Base-by-base conservation (phyloP, 768 basidiomycete species). In the Coprinellus aureogranulatus region DNA sequence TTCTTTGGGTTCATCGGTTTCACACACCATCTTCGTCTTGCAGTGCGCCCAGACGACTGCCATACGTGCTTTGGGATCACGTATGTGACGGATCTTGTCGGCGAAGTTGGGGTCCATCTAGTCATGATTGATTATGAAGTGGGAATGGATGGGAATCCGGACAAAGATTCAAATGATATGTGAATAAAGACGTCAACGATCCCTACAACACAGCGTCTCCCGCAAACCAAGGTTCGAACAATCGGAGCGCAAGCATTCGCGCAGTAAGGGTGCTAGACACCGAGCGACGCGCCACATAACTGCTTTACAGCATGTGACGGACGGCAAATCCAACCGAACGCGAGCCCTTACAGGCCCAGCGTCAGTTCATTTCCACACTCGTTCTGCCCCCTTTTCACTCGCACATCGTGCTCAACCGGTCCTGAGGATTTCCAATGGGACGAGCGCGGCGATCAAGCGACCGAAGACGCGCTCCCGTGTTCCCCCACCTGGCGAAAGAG, bases 331-430 rank as follows among this genome's bases (percentile, higher is more conserved):
- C 82, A 79, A 77, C 74, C 75, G 68, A 70, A 72, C 57, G 63
- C 70, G 62, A 65, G 66, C 45, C 68, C 65, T 70, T 59, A 72
- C 67, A 65, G 70, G 66, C 52, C 63, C 66, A 61, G 65, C 68
- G 70, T 72, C 67, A 69, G 67, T 75, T 80, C 83, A 82, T 74
- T 73, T 86, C 85, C 85, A 85, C 90, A 88, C 89, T 90, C 91
- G 90, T 90, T 92, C 91, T 85, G 90, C 90, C 89, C 90, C 91
- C 92, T 87, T 93, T 93, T 93, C 91, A 93, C 91, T 91, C 89
- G 80, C 86, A 76, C 88, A 83, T 79, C 86, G 88, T 86, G 88
- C 84, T 89, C 89, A 88, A 85, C 90, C 86, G 80, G 50, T 74
- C 77, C 83, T 81, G 84, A 76, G 80, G 81, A 81, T 77, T 77